Conservation (phyloP, 148 eudicot species). For the Amaranthus palmeri region DNA sequence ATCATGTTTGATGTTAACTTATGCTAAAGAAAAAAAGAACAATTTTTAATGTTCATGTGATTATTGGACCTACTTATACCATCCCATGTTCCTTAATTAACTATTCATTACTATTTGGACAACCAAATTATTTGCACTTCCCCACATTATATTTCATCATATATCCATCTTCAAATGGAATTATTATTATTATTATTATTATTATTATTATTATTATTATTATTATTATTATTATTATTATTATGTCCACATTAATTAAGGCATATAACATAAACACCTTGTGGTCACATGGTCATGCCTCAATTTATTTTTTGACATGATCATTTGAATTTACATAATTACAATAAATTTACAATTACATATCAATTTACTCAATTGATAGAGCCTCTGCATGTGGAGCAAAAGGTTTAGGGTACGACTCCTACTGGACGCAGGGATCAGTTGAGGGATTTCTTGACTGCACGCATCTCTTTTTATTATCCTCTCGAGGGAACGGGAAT, state of each 20-base stretch:
- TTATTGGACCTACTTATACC: constrained; percentile 23
- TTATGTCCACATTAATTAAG: constrained; percentile 11
- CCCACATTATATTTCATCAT: constrained; percentile 12
- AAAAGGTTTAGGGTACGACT: too few relatives aligned
- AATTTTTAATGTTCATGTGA: constrained; percentile 21
- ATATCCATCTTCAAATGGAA: not conserved
- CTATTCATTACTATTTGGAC: not conserved
- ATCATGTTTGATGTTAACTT: constrained; percentile 15
- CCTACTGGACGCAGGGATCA: too few relatives aligned
- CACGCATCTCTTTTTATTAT: too few relatives aligned
- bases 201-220: too few relatives aligned
- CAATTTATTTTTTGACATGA: not conserved
- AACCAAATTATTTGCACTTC: constrained; percentile 5
- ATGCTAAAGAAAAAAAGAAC: not conserved
- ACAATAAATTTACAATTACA: too few relatives aligned
- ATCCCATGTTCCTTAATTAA: constrained; percentile 15
- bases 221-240: not conserved
- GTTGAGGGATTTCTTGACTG: too few relatives aligned
- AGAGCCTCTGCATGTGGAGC: too few relatives aligned
- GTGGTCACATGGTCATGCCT: constrained; percentile 27
- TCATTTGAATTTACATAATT: not conserved
- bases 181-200: not conserved
- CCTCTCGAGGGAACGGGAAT: too few relatives aligned
- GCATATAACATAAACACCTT: constrained; percentile 18
- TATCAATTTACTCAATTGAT: too few relatives aligned